Evolutionary conservation across 106 monocot species (phyloP).

Genomic region (Dendrobium chrysotoxum): DNA sequence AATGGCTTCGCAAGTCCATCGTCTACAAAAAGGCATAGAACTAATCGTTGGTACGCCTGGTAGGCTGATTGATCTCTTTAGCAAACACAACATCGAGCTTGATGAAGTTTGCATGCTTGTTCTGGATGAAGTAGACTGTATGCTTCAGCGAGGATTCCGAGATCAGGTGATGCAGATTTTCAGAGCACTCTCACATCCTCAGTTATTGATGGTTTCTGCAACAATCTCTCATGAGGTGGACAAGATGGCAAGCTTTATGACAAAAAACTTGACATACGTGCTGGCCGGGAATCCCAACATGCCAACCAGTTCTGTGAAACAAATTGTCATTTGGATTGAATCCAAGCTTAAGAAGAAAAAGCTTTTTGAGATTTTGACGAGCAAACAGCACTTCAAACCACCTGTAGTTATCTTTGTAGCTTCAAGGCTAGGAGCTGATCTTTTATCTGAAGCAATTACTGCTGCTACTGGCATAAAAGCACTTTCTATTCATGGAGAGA

Average conservation of each 20-base stretch:
- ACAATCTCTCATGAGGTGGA: conserved; percentile 61
- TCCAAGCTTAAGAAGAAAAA: conserved; percentile 80
- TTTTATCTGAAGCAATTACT: conserved; percentile 67
- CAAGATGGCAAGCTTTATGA: conserved; percentile 46
- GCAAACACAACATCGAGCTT: conserved; percentile 54
- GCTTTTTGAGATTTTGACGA: conserved; percentile 74
- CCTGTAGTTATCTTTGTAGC: conserved; percentile 71
- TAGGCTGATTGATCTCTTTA: conserved; percentile 74
- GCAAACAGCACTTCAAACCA: conserved; percentile 72
- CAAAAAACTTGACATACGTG: conserved; percentile 43
- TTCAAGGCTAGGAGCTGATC: conserved; percentile 79
- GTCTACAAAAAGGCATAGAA: conserved; percentile 60
- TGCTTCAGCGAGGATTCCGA: conserved; percentile 67
- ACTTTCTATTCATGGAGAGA: conserved; percentile 81
- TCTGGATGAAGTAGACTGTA: conserved; percentile 87
- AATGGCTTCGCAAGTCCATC: conserved; percentile 52
- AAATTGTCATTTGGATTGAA: conserved; percentile 82
- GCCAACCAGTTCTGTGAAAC: conserved; percentile 53
- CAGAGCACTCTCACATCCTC: conserved; percentile 61
- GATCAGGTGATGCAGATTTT: conserved; percentile 89
- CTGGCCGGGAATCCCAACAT: conserved; percentile 37
- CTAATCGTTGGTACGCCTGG: conserved; percentile 78
- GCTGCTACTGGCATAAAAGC: conserved; percentile 55
- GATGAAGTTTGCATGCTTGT: conserved; percentile 50
- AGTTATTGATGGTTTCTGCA: conserved; percentile 82